A percentile compares a stretch with the other conserved stretches of the same genome.
phyloP scores from a whole-genome alignment of 352 stramenopile genomes.

The Phytophthora tubulina region DNA sequence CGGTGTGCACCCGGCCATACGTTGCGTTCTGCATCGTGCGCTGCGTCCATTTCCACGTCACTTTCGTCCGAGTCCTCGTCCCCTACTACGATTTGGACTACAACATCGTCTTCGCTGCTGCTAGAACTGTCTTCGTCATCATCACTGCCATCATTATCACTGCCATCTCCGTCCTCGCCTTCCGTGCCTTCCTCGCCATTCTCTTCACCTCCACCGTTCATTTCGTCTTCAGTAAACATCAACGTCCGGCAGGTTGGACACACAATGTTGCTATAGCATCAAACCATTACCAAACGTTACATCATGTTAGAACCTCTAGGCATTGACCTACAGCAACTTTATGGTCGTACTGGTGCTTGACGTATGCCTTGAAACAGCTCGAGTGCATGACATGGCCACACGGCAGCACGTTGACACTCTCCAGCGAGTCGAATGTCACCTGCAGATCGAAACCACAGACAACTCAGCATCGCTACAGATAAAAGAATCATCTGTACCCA shows the following conservation, averaged over 20 bases:
- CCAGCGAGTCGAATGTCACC: constrained; percentile 81
- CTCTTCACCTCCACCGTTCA: constrained; percentile 29
- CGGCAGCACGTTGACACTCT: constrained; percentile 73
- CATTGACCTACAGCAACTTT: not conserved
- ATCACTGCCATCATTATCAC: constrained; percentile 22
- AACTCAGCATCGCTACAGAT: constrained; percentile 1
- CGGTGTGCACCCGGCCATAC: constrained; percentile 31
- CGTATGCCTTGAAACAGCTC: constrained; percentile 71
- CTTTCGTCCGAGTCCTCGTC: constrained; percentile 31
- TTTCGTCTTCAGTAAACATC: constrained; percentile 57
- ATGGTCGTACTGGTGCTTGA: constrained; percentile 61
- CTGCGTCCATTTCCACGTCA: constrained; percentile 32
- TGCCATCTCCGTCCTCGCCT: constrained; percentile 23
- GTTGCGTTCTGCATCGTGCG: constrained; percentile 35
- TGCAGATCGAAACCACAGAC: constrained; percentile 21
- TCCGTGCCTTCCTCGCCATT: constrained; percentile 23
- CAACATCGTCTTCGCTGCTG: constrained; percentile 32
- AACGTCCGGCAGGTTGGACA: constrained; percentile 73
- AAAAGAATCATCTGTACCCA: not conserved
- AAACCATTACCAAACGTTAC: not conserved
- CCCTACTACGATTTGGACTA: constrained; percentile 22
- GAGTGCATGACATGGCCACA: constrained; percentile 84
- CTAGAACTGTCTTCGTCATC: constrained; percentile 32
- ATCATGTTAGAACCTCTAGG: constrained; percentile 8
- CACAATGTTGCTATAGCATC: constrained; percentile 50